Percentiles rank a stretch among this genome's conserved stretches.
Conservation (phyloP, 306 rosid species). For the Alnus glutinosa region DNA sequence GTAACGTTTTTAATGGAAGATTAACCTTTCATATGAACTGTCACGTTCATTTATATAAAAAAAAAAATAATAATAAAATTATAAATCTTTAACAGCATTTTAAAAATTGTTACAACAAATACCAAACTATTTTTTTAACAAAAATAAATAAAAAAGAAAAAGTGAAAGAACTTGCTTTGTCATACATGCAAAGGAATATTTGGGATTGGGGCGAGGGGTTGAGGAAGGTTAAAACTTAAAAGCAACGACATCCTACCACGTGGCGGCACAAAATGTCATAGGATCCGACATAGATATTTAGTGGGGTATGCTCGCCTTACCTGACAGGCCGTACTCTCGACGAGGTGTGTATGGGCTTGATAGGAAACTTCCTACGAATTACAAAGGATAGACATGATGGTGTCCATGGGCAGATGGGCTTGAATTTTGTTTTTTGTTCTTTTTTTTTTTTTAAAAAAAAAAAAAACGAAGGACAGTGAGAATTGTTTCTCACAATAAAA, state of each 20-base stretch:
- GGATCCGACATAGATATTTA: slow-evolving; percentile 16
- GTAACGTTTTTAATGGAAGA: too few relatives aligned
- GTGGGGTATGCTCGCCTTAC: background rate
- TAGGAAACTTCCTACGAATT: background rate
- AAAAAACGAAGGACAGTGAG: too few relatives aligned
- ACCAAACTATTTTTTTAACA: background rate
- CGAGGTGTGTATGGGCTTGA: background rate
- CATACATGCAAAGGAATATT: too few relatives aligned
- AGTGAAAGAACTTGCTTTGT: background rate
- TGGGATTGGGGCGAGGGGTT: too few relatives aligned
- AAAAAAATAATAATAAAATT: too few relatives aligned
- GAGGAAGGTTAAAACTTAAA: background rate
- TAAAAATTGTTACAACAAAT: too few relatives aligned
- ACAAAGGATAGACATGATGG: background rate
- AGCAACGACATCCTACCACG: background rate
- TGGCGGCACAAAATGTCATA: slow-evolving; percentile 1
- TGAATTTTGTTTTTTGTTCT: too few relatives aligned
- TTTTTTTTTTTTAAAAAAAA: too few relatives aligned
- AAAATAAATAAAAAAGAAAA: background rate
- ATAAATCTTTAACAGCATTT: too few relatives aligned
- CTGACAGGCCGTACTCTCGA: background rate
- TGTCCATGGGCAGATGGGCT: background rate
- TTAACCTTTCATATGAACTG: too few relatives aligned
- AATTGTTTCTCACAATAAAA: too few relatives aligned
- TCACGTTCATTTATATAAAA: too few relatives aligned